Conservation (phyloP, 495 filamentous ascomycete genomes). For the Talaromyces trachyspermus region DNA sequence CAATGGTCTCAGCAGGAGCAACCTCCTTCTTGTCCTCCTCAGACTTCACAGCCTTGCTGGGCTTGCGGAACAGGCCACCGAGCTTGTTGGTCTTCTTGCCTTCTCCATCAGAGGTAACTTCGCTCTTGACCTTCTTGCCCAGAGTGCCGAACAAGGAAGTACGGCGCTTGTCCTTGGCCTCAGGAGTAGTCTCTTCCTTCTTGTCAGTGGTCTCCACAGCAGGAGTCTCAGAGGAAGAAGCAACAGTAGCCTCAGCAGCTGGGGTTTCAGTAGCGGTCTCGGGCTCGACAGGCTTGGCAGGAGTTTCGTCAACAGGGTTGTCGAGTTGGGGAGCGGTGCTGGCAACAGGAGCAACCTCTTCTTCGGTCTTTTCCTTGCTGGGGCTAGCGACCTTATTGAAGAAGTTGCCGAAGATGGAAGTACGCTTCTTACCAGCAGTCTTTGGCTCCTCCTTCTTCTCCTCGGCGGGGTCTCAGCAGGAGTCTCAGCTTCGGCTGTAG, state of each 20-base stretch:
- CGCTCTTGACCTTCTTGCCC: constrained; percentile 48
- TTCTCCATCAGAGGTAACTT: constrained; percentile 42
- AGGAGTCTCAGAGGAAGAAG: constrained; percentile 16
- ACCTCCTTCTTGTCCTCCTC: constrained; percentile 26
- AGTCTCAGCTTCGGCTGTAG: constrained; percentile 12
- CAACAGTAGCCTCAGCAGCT: constrained; percentile 25
- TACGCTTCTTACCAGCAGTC: constrained; percentile 41
- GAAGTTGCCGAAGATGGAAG: constrained; percentile 44
- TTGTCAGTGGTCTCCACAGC: constrained; percentile 17
- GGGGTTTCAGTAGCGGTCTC: constrained; percentile 34
- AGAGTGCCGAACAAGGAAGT: constrained; percentile 49
- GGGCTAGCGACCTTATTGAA: constrained; percentile 51
- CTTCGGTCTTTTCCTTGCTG: constrained; percentile 43
- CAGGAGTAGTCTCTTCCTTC: constrained; percentile 12
- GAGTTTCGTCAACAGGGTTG: constrained; percentile 40
- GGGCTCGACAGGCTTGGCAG: constrained; percentile 35
- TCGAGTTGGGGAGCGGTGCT: constrained; percentile 46
- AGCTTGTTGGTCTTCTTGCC: constrained; percentile 47
- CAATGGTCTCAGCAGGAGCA: constrained; percentile 28
- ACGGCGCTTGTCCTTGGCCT: constrained; percentile 46
- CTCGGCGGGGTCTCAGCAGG: constrained; percentile 19
- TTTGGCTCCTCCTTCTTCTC: constrained; percentile 34
- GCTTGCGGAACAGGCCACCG: constrained; percentile 49
- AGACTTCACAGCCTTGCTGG: constrained; percentile 47
- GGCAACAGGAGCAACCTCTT: constrained; percentile 41